Conservation (phyloP, 345 rosid species). For the Draba incana region DNA sequence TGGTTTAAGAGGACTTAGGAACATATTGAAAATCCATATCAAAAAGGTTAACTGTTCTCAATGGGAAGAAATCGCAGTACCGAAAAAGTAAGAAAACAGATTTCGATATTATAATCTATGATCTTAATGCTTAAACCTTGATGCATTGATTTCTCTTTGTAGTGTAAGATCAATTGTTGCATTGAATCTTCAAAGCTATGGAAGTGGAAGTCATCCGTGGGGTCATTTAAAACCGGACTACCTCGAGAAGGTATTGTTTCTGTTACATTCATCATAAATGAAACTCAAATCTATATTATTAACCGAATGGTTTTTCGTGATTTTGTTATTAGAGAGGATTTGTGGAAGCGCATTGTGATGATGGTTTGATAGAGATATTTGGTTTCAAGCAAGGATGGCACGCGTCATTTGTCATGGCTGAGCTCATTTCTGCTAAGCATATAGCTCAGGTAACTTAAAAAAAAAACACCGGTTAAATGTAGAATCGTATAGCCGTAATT, state of each 20-base stretch:
- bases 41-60: constrained; percentile 77
- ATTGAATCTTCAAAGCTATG: constrained; percentile 43
- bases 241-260: constrained; percentile 42
- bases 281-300: neutral
- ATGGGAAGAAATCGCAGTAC: constrained; percentile 85
- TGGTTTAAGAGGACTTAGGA: constrained; percentile 87
- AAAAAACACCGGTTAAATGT: neutral
- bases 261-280: neutral
- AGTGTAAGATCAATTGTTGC: constrained; percentile 45
- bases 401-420: constrained; percentile 98
- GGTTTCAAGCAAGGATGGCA: constrained; percentile 99
- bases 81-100: constrained; percentile 58
- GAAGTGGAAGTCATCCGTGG: constrained; percentile 46
- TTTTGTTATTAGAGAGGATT: constrained; percentile 66
- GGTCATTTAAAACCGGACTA: constrained; percentile 43
- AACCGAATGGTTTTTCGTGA: neutral
- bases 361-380: constrained; percentile 91
- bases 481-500: neutral
- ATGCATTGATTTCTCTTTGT: neutral
- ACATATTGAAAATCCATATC: constrained; percentile 75
- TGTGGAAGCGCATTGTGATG: constrained; percentile 91
- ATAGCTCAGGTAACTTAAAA: constrained; percentile 75
- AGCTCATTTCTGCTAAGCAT: constrained; percentile 95
- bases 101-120: neutral
- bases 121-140: neutral